Conservation (phyloP, 2,329 filamentous ascomycete genomes). For the Penicillium sp. region DNA sequence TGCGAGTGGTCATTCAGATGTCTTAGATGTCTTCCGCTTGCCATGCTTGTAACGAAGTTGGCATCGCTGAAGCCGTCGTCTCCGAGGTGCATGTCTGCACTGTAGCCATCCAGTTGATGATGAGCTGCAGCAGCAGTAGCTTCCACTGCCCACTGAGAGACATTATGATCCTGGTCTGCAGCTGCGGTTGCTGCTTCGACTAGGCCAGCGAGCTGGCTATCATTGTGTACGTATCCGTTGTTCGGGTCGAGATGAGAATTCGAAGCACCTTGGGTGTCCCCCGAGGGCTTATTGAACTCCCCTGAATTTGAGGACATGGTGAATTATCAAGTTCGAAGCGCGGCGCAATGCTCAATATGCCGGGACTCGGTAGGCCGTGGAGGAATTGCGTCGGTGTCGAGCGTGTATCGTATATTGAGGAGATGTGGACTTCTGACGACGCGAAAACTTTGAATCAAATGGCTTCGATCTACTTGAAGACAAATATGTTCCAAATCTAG, state of each 20-base stretch:
- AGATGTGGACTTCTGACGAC: not conserved
- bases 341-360: not conserved
- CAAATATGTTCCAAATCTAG: not conserved
- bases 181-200: slow-evolving; percentile 46
- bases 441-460: not conserved
- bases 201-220: slow-evolving; percentile 44
- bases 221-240: slow-evolving; percentile 33
- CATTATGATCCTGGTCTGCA: slow-evolving; percentile 32
- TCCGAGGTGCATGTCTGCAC: slow-evolving; percentile 36
- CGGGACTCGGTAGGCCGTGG: not conserved
- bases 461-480: not conserved
- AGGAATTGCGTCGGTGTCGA: not conserved
- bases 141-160: slow-evolving; percentile 40
- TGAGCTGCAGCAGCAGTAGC: slow-evolving; percentile 45
- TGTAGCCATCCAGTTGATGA: slow-evolving; percentile 40
- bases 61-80: slow-evolving; percentile 39
- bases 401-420: not conserved
- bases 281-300: slow-evolving; percentile 18
- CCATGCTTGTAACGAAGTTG: slow-evolving; percentile 28
- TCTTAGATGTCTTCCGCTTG: slow-evolving; percentile 26
- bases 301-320: slow-evolving; percentile 26
- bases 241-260: slow-evolving; percentile 31
- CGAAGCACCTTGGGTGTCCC: slow-evolving; percentile 23
- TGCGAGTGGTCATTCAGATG: slow-evolving; percentile 27
- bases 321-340: not conserved